Percentiles rank a stretch among this genome's conserved stretches.
Conservation (phyloP, 345 rosid genomes). For the Durio zibethinus region DNA sequence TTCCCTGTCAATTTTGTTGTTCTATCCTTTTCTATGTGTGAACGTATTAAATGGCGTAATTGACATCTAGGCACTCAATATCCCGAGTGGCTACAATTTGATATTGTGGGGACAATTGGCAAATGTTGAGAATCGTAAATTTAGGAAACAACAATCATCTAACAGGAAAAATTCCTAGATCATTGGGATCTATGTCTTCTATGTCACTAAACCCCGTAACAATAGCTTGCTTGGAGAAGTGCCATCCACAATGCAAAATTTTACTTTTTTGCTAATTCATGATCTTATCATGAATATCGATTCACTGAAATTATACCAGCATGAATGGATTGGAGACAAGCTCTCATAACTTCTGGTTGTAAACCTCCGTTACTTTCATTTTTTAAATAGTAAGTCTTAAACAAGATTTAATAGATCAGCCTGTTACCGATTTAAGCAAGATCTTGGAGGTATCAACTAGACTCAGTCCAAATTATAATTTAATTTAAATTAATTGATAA, state of each 20-base stretch:
- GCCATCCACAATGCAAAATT: constrained; percentile 6
- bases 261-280: background rate
- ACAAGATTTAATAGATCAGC: too few species aligned
- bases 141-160: constrained; percentile 14
- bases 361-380: too few species aligned
- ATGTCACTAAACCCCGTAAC: background rate
- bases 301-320: constrained; percentile 5
- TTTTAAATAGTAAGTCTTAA: too few species aligned
- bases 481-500: too few species aligned
- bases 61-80: too few species aligned
- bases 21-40: too few species aligned
- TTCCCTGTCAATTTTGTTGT: too few species aligned
- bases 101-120: background rate
- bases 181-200: background rate
- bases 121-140: background rate
- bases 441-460: too few species aligned
- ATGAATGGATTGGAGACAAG: constrained; percentile 7
- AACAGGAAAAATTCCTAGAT: constrained; percentile 11
- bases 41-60: too few species aligned
- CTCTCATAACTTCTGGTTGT: background rate
- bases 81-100: too few species aligned
- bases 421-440: too few species aligned
- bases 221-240: constrained; percentile 15
- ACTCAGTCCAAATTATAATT: too few species aligned
- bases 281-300: constrained; percentile 5